Evolutionary conservation across 768 basidiomycete species (phyloP), one percentile per base, ranked within the genome.

Genomic region (Pleurotus giganteus): DNA sequence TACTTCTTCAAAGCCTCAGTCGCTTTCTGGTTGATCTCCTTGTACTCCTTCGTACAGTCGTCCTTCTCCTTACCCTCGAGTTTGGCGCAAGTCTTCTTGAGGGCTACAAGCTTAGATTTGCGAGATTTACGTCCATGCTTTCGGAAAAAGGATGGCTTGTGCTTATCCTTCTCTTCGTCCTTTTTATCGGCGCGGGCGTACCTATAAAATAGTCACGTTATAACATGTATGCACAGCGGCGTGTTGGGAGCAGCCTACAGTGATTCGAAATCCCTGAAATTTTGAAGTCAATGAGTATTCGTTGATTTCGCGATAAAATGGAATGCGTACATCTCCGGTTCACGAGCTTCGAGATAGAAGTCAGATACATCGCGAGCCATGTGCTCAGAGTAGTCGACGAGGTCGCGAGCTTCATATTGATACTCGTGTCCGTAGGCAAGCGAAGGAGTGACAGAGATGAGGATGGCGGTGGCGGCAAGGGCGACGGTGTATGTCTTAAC

Each of bases 21-120:
- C 21, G 21, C 26, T 12, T 45, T 45, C 43, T 24, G 12, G 23
- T 45, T 45, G 44, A 45, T 28, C 21, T 24, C 44, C 11, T 45
- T 45, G 49, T 27, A 51, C 34, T 51, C 31, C 24, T 51, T 51
- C 23, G 34, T 51, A 37, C 49, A 51, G 36, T 51, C 32, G 15
- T 51, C 49, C 49, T 51, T 51, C 15, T 51, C 32, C 34, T 51
- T 34, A 17, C 32, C 32, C 31, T 34, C n/a, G 21, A 51, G 12
- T 23, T 34, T 37, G n/a, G 31, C 49, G 34, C 49, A 51, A 4
- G 49, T 51, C 49, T 51, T 51, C 49, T 51, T 51, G 49, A 51
- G 49, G n/a, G 21, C 34, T 8, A 24, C 32, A n/a, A 51, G 49
- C 29, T 32, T 37, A 9, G 49, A 51, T 34, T 37, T 51, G 23